A percentile compares a stretch with the other conserved stretches of the same genome.
These are phyloP conservation scores for Thalassiosira delicatula DNA, from an alignment of 352 stramenopile species.

Conservation along the genomic window DNA sequence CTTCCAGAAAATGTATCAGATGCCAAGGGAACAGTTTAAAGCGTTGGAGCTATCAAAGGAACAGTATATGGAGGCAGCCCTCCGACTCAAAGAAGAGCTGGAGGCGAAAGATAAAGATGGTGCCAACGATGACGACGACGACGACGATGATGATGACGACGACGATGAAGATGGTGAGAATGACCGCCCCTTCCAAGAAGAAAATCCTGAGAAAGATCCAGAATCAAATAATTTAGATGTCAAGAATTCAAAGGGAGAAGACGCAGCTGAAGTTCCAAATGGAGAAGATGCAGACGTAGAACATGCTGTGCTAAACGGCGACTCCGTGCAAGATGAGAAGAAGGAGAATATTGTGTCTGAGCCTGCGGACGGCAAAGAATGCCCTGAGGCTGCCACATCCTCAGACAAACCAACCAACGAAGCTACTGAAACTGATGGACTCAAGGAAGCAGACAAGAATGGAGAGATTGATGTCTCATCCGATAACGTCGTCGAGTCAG, in stretches of 20 bases:
- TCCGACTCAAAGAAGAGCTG: slow-evolving; percentile 82
- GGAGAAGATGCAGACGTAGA: slow-evolving; percentile 1
- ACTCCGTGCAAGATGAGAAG: background rate
- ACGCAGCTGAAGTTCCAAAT: background rate
- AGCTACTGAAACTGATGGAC: background rate
- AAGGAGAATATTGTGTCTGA: slow-evolving; percentile 15
- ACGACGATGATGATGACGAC: slow-evolving; percentile 84
- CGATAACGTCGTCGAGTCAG: background rate
- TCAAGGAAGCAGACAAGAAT: slow-evolving; percentile 17
- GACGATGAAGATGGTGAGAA: slow-evolving; percentile 37
- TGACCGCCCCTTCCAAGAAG: slow-evolving; percentile 38
- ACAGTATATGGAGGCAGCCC: slow-evolving; percentile 83
- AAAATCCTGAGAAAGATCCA: slow-evolving; percentile 23
- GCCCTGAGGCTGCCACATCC: slow-evolving; percentile 17
- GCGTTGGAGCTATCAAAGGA: slow-evolving; percentile 69
- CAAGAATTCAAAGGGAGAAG: background rate
- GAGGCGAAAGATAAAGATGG: slow-evolving; percentile 75
- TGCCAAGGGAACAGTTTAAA: slow-evolving; percentile 76
- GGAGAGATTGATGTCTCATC: slow-evolving; percentile 32
- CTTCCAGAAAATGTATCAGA: slow-evolving; percentile 66
- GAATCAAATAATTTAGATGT: slow-evolving; percentile 8
- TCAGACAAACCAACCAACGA: slow-evolving; percentile 12
- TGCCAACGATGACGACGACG: slow-evolving; percentile 70
- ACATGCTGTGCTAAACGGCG: slow-evolving; percentile 21
- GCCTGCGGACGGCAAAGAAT: slow-evolving; percentile 22